Base-by-base conservation (phyloP, 495 filamentous ascomycete species). In the Aspergillus sparsus region DNA sequence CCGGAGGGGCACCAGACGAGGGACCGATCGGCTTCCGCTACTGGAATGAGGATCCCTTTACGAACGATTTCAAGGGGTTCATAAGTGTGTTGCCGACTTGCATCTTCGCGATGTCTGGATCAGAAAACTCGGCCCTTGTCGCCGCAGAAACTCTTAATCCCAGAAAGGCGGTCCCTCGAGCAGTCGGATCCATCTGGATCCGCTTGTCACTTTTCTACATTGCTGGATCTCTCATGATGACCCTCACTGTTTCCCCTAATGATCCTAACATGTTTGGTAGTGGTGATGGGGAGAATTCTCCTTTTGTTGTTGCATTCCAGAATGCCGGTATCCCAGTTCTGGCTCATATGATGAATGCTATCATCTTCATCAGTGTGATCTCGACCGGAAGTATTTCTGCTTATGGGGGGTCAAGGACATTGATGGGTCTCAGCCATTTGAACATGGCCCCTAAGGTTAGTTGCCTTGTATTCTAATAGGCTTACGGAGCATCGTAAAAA, bases 21-120 rank as follows among this genome's bases (percentile, higher is more conserved):
- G 80, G 77, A 13, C 74, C 82, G 71, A 62, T 77, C 62, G 86
- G 86, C 3, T 84, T 85, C 64, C 73, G 77, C 31, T 87, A 86
- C 68, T 89, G 87, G 87, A 76, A 81, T 37, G 83, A 81, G 3
- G 82, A 83, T 31, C 85, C 87, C 2, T 90, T 91, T 73, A 70
- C 72, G 15, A 82, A 88, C 62, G 85, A 85, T 44, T 89, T 90
- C 78, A 84, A 86, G 58, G 88, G 88, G 11, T 85, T 89, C 68
- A 82, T 83, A 62, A 71, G 78, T 7, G 85, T 88, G 50, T 87
- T 89, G 71, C 84, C 87, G 45, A 82, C 83, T 12, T 86, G 87
- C 34, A 82, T 85, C 59, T 89, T 90, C 64, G 75, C 87, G 37
- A 89, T 89, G 67, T 78, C 77, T 21, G 87, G 87, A 36, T 88